These are phyloP conservation scores for Taphrina pruni DNA, from an alignment of 1,139 yeast species.

Conservation along the genomic window DNA sequence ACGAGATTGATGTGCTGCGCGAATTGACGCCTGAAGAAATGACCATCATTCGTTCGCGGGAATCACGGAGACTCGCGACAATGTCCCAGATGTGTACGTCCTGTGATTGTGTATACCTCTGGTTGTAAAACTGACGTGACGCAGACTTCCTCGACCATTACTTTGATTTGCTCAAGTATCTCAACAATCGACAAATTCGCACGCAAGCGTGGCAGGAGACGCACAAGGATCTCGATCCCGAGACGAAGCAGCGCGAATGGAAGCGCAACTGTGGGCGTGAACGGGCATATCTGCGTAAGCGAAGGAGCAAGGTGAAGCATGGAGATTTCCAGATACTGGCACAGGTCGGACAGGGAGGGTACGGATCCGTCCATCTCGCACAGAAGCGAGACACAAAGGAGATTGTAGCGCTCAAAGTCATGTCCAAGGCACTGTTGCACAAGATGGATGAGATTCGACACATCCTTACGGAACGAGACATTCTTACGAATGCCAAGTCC, in stretches of 20 bases:
- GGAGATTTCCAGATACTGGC: conserved; percentile 96
- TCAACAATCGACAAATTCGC: conserved; percentile 83
- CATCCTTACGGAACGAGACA: conserved; percentile 93
- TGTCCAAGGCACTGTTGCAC: conserved; percentile 82
- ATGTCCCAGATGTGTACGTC: conserved; percentile 63
- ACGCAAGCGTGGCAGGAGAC: conserved; percentile 64
- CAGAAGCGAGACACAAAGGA: conserved; percentile 93
- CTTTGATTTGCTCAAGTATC: conserved; percentile 93
- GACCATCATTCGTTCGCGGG: conserved; percentile 39
- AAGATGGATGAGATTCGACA: conserved; percentile 95
- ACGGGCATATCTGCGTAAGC: conserved; percentile 79
- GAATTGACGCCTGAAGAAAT: conserved; percentile 40
- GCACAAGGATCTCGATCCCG: conserved; percentile 28
- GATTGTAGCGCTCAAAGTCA: conserved; percentile 90
- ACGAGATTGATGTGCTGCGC: conserved; percentile 37
- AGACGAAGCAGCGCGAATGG: conserved; percentile 67
- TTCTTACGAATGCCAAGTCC: conserved; percentile 88
- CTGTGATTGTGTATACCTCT: not conserved
- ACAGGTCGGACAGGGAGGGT: conserved; percentile 99
- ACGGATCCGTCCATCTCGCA: conserved; percentile 95
- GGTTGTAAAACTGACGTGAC: conserved; percentile 10
- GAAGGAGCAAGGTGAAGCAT: conserved; percentile 89
- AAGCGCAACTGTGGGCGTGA: conserved; percentile 82
- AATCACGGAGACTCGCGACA: conserved; percentile 76
- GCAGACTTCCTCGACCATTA: conserved; percentile 83